Base-by-base conservation (phyloP, 2,329 filamentous ascomycete genomes). In the Plenodomus lindquistii region DNA sequence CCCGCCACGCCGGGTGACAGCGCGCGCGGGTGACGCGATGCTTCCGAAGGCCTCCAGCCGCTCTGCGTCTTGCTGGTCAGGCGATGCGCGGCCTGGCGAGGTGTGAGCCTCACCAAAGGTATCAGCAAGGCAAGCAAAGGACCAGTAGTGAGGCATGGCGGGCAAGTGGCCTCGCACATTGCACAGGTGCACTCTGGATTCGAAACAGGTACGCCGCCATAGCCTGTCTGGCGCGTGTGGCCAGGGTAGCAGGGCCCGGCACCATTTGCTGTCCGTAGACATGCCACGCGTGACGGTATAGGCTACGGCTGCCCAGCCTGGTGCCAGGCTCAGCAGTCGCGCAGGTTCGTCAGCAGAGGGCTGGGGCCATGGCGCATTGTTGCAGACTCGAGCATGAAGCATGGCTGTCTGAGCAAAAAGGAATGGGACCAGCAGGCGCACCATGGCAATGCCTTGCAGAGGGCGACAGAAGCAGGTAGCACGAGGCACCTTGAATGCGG, bases 191-290 rank as follows among this genome's bases (percentile, higher is more conserved):
- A 46, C 46, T 54, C 48, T 50, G 48, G 49, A 55, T 57, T 55
- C 60, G 63, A 69, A 66, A 67, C 65, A 68, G 65, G 66, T 51
- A 68, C 63, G 63, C 62, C 64, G 64, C 46, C 54, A 54, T 52
- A 55, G 27, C 40, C 48, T 42, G 49, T 22, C 50, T 52, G 46
- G 49, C 29, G 37, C 44, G 43, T 50, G 38, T 50, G 53, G 48
- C 43, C 47, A 48, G 52, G 55, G 48, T 44, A 18, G 42, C 57
- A 57, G 51, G 54, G 52, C 54, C 60, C 65, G 63, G 64, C 62
- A 63, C 54, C 50, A 66, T 67, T 65, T 63, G 64, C 57, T 63
- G 50, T 40, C 35, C 45, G 55, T 52, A 51, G 22, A 45, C 44
- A 60, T 62, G 62, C 62, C 64, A 65, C 62, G 60, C 59, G 61